phyloP scores from a whole-genome alignment of 805 yeast species.

The Clavispora carvajalis region DNA sequence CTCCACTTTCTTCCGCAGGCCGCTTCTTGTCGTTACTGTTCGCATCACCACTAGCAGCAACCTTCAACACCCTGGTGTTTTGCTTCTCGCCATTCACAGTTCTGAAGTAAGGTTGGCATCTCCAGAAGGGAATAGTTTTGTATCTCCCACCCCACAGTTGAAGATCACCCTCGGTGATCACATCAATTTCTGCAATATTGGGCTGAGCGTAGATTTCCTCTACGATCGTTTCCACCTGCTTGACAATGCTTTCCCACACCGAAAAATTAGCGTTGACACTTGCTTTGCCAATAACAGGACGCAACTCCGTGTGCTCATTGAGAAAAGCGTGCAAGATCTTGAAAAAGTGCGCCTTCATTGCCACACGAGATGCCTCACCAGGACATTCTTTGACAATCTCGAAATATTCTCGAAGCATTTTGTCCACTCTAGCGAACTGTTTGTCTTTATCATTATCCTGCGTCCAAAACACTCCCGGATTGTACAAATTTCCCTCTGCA shows the following conservation, averaged over 20 bases:
- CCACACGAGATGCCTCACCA: constrained; percentile 69
- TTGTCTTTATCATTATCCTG: constrained; percentile 47
- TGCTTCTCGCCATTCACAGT: constrained; percentile 71
- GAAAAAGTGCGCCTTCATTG: constrained; percentile 92
- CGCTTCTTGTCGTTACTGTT: constrained; percentile 7
- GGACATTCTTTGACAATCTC: constrained; percentile 64
- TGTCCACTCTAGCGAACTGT: constrained; percentile 83
- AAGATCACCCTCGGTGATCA: constrained; percentile 45
- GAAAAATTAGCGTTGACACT: constrained; percentile 34
- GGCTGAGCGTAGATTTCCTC: constrained; percentile 46
- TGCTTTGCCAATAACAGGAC: constrained; percentile 62
- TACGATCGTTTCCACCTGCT: constrained; percentile 64
- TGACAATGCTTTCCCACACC: constrained; percentile 50
- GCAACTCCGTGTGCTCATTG: constrained; percentile 67
- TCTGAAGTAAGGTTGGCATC: constrained; percentile 93
- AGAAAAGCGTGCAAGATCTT: constrained; percentile 80
- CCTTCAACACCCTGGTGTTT: constrained; percentile 31
- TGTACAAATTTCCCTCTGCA: constrained; percentile 91
- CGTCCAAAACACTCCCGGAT: constrained; percentile 85
- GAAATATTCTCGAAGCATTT: constrained; percentile 76
- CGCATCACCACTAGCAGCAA: constrained; percentile 27
- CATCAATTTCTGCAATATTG: constrained; percentile 53
- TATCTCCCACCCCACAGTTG: constrained; percentile 79
- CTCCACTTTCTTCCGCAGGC: background rate
- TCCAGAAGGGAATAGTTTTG: constrained; percentile 85